Evolutionary conservation across 176 grass and related monocot genomes (phyloP).

Genomic region (maize (Zea mays)): Zm-B73-REFERENCE-NAM-5.0 NC_050105.1:130124501-130125000

Average conservation of each 20-base stretch:
- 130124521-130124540: not conserved
- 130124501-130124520: no score
- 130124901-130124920: not conserved
- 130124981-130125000: not conserved
- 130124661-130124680: not conserved
- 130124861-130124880: not conserved
- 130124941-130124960: not conserved
- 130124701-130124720: not conserved
- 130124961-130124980: not conserved
- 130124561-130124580: not conserved
- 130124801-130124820: not conserved
- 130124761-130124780: not conserved
- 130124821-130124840: not conserved
- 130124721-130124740: constrained; percentile 34
- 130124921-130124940: not conserved
- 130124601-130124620: constrained; percentile 7
- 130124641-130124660: constrained; percentile 22
- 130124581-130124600: not conserved
- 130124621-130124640: constrained; percentile 12
- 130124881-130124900: no score
- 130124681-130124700: not conserved
- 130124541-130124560: not conserved
- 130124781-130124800: not conserved
- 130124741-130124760: constrained; percentile 8
- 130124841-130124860: not conserved